Base-by-base conservation (phyloP, 129 eudicot species). In the Artemisia annua region DNA sequence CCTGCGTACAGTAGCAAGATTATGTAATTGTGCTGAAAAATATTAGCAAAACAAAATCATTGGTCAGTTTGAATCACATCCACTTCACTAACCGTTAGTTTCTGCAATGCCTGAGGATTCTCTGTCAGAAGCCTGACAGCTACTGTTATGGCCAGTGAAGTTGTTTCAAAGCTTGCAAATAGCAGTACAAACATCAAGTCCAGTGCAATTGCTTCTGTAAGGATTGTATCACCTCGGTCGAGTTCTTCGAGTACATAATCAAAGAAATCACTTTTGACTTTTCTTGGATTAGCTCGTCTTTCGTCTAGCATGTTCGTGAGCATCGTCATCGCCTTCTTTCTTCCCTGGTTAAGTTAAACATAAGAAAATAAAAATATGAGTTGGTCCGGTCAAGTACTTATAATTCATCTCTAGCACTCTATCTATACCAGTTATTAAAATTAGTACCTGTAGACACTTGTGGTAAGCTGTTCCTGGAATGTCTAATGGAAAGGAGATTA, bases 151-250 rank as follows among this genome's bases (percentile, higher is more conserved):
- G 95, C 96, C 58, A 89, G 74, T 2, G 95, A 89, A 54, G 98
- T 92, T 28, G 96, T 89, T 79, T 89, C 98, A 73, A 83, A 89
- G 91, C 92, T 89, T 63, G 98, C 98, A 70, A 92, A 92, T 65
- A 92, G 83, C 52, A 89, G 85, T 77, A 92, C 96, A 66, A 89
- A 92, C 98, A 92, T 89, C 75, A 92, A 87, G 65, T 92, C 96
- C 65, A 89, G 80, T 19, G 96, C 96, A 63, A 92, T 89, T 52
- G 78, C 96, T 80, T 92, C 96, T 19, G 98, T 89, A 32, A 93
- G 92, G 32, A 87, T 72, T 11, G 98, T 77, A 69, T 82, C 91
- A 73, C 89, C 82, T 72, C 79, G 73, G 52, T 78, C 58, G 7
- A 93, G 96, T 60, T 93, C 98, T 76, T 89, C 90, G 24, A 93